Conservation (phyloP, 106 monocot genomes). For the Dendrobium huoshanense region DNA sequence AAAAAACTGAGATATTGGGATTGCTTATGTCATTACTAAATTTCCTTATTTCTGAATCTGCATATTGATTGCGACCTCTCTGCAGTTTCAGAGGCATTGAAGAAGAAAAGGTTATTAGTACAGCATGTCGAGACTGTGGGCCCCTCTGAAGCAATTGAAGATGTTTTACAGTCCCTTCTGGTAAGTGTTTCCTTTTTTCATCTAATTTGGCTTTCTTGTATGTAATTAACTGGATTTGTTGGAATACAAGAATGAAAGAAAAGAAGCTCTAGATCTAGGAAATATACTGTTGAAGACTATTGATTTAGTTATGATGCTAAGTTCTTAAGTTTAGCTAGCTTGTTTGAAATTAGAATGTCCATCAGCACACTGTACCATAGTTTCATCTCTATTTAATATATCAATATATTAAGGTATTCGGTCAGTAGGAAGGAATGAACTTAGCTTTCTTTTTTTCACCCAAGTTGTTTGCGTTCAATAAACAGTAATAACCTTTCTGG, state of each 20-base stretch:
- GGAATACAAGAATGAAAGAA: not conserved
- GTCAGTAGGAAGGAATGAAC: not conserved
- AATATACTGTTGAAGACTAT: too few species aligned
- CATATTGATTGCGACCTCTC: conserved; percentile 1
- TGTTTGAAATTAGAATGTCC: not conserved
- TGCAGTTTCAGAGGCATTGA: conserved; percentile 23
- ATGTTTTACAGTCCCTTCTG: conserved; percentile 48
- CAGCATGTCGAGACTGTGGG: conserved; percentile 65
- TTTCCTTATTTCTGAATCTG: not conserved
- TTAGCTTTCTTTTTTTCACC: not conserved
- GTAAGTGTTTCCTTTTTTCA: conserved; percentile 11
- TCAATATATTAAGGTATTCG: not conserved
- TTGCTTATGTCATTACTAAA: not conserved
- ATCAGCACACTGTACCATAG: not conserved
- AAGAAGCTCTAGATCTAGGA: too few species aligned
- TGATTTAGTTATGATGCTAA: not conserved
- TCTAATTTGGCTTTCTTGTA: not conserved
- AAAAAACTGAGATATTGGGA: not conserved
- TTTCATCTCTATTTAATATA: not conserved
- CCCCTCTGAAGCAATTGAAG: conserved; percentile 31
- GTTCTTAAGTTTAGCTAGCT: not conserved
- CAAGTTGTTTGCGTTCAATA: not conserved
- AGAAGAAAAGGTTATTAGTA: conserved; percentile 40
- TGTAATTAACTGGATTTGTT: not conserved
- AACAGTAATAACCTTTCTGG: not conserved